Evolutionary conservation across 1,284 basidiomycete species (phyloP).

Genomic region (Afroboletus lepidellus): DNA sequence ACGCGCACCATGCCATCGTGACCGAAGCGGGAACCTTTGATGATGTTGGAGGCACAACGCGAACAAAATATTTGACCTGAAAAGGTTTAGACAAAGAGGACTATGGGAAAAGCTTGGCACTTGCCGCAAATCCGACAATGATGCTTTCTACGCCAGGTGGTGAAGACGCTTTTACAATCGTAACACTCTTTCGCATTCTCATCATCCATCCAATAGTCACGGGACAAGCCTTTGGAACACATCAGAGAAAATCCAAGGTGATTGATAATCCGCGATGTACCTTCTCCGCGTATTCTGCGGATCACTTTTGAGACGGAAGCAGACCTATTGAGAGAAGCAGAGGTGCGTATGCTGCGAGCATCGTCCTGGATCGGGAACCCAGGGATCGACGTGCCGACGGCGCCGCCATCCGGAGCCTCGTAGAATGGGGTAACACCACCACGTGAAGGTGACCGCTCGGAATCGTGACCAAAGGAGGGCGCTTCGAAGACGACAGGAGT

Average conservation of each 20-base stretch:
- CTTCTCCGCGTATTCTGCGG: slow-evolving; percentile 83
- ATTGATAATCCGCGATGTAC: slow-evolving; percentile 35
- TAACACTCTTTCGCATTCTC: slow-evolving; percentile 95
- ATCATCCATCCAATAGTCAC: slow-evolving; percentile 98
- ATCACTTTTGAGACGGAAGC: slow-evolving; percentile 89
- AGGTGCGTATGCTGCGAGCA: slow-evolving; percentile 73
- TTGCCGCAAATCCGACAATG: slow-evolving; percentile 91
- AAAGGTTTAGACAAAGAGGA: slow-evolving; percentile 6
- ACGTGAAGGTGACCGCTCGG: slow-evolving; percentile 60
- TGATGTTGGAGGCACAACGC: slow-evolving; percentile 94
- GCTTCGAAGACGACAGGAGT: slow-evolving; percentile 77
- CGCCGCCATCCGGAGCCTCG: slow-evolving; percentile 54
- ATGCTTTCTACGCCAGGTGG: slow-evolving; percentile 90
- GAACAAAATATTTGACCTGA: slow-evolving; percentile 89
- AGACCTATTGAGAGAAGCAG: slow-evolving; percentile 66
- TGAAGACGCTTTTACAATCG: slow-evolving; percentile 90
- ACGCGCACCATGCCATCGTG: slow-evolving; percentile 90
- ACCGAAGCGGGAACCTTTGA: slow-evolving; percentile 92
- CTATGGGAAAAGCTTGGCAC: slow-evolving; percentile 23
- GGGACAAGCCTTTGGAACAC: slow-evolving; percentile 59
- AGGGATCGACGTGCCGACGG: slow-evolving; percentile 72
- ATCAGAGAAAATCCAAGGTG: slow-evolving; percentile 9
- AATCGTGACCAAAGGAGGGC: slow-evolving; percentile 61
- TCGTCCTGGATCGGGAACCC: slow-evolving; percentile 85
- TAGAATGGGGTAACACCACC: slow-evolving; percentile 49